phyloP scores from a whole-genome alignment of 768 basidiomycete genomes.

The Pluteus cervinus region DNA sequence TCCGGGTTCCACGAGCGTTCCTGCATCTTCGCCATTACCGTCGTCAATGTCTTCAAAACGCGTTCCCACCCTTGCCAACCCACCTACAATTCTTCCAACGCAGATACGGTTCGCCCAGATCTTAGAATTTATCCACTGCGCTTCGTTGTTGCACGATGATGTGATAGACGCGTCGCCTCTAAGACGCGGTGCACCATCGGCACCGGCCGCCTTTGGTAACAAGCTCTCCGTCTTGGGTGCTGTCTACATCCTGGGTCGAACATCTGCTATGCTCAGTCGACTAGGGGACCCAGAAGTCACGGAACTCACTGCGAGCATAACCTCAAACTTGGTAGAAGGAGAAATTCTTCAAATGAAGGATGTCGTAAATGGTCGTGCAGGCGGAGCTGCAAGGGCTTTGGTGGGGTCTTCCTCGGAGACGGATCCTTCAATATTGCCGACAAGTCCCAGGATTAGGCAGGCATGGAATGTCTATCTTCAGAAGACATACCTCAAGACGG shows the following conservation, averaged over 20 bases:
- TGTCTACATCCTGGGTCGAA: conserved; percentile 86
- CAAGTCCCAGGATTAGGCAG: conserved; percentile 15
- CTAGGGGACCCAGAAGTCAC: conserved; percentile 82
- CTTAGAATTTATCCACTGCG: conserved; percentile 95
- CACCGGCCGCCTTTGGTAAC: conserved; percentile 80
- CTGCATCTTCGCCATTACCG: conserved; percentile 10
- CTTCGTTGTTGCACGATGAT: conserved; percentile 93
- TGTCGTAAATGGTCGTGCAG: conserved; percentile 34
- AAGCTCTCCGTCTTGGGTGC: conserved; percentile 86
- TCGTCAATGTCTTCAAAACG: conserved; percentile 4
- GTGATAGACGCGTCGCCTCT: conserved; percentile 83
- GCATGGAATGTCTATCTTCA: conserved; percentile 83
- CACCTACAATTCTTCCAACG: conserved; percentile 60
- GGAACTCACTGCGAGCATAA: conserved; percentile 80
- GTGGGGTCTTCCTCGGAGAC: no score
- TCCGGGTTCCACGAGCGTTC: conserved; percentile 14
- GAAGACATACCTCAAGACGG: conserved; percentile 93
- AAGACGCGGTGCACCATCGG: conserved; percentile 71
- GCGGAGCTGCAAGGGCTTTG: conserved; percentile 12
- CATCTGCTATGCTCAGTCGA: conserved; percentile 73
- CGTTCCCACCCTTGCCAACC: conserved; percentile 14
- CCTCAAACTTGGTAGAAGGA: conserved; percentile 89
- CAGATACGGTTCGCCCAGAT: conserved; percentile 90
- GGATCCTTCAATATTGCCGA: no score
- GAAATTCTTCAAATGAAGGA: conserved; percentile 83